phyloP scores from a whole-genome alignment of 768 basidiomycete genomes.

The Collybiopsis confluens region DNA sequence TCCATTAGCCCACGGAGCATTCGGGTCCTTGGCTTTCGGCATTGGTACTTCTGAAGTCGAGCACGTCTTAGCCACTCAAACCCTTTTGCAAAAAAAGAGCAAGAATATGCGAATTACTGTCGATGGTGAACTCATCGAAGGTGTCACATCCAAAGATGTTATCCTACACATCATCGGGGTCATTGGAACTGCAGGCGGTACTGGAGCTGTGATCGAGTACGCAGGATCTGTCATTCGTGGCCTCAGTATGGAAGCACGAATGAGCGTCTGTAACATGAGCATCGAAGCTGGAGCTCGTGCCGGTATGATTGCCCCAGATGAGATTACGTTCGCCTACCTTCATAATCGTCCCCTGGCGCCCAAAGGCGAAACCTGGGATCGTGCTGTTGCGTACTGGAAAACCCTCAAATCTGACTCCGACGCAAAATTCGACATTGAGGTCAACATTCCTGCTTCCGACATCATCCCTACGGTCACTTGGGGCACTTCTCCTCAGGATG shows the following conservation, averaged over 20 bases:
- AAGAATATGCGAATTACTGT: constrained; percentile 94
- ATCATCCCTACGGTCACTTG: constrained; percentile 90
- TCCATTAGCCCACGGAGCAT: constrained; percentile 77
- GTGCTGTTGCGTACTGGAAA: constrained; percentile 82
- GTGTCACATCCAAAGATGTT: constrained; percentile 87
- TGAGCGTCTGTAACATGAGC: constrained; percentile 94
- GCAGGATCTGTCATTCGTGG: constrained; percentile 83
- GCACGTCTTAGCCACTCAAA: constrained; percentile 91
- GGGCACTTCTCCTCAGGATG: constrained; percentile 92
- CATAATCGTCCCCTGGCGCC: constrained; percentile 77
- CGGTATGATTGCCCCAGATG: constrained; percentile 90
- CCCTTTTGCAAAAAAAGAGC: constrained; percentile 78
- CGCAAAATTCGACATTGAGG: constrained; percentile 80
- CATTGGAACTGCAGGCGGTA: constrained; percentile 93
- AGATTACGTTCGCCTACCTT: constrained; percentile 82
- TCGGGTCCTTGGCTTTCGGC: constrained; percentile 89
- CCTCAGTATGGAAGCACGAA: constrained; percentile 87
- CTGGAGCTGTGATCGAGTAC: constrained; percentile 88
- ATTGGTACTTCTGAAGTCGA: constrained; percentile 95
- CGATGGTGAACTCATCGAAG: constrained; percentile 75
- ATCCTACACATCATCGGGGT: constrained; percentile 86
- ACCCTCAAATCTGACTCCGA: constrained; percentile 75
- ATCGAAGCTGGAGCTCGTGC: constrained; percentile 92
- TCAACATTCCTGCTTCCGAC: constrained; percentile 76
- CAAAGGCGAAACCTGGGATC: constrained; percentile 81